Base-by-base conservation (phyloP, 2,329 filamentous ascomycete genomes). In the Fonsecaea nubica region DNA sequence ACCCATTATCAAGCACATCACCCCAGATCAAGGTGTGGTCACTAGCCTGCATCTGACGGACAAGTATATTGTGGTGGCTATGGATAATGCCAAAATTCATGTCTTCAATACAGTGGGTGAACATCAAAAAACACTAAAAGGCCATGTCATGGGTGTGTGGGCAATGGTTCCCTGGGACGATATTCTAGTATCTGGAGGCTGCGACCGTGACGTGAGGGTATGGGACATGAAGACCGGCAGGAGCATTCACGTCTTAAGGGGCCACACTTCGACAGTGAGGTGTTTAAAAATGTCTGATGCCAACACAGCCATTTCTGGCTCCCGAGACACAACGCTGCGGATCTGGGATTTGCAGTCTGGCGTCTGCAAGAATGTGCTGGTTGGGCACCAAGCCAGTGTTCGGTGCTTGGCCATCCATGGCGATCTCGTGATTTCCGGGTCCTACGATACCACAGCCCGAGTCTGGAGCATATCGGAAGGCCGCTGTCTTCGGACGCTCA, bases 81-180 rank as follows among this genome's bases (percentile, higher is more conserved):
- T 99, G 69, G 95, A 99, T 82, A 99, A 98, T 79, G 94, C 95
- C 42, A 96, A 96, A 82, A 99, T 99, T 54, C 95, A 99, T 78
- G 93, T 99, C 32, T 99, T 98, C 76, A 92, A 98, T 77, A 93
- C 92, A 0, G 88, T 95, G 72, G 95, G 95, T 38, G 89, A 93
- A 72, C 89, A 92, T 70, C 89, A 96, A 73, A 92, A 93, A 77
- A 97, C 92, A 2, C 82, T 99, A 33, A 90, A 95, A 75, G 95
- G 95, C 10, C 95, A 99, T 80, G 92, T 98, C 53, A 99, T 99
- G 95, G 95, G 95, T 48, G 95, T 99, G 21, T 99, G 95, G 95
- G 95, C 95, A 57, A 98, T 99, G 94, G 93, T 99, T 30, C 95
- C 95, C 6, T 97, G 93, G 92, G 94, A 92, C 66, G 94, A 99